A percentile compares a stretch with the other conserved stretches of the same genome.
These are phyloP conservation scores for Fusarium papillatum DNA, from an alignment of 2,329 filamentous ascomycete species.

Conservation along the genomic window DNA sequence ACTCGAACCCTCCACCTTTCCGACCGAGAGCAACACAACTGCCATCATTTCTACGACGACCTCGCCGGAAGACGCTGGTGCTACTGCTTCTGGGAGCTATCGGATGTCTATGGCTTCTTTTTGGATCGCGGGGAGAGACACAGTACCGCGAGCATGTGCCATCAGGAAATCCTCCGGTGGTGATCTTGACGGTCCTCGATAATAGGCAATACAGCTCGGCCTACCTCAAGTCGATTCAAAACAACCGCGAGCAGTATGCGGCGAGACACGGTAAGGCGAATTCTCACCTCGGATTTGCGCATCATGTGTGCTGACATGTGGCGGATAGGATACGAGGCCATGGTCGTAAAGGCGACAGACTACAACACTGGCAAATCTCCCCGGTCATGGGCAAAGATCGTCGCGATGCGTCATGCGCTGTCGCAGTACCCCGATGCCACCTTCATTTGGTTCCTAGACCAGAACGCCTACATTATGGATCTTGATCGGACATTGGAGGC, in stretches of 20 bases:
- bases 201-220: slow-evolving; percentile 71
- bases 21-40: slow-evolving; percentile 69
- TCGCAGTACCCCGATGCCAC: slow-evolving; percentile 81
- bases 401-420: slow-evolving; percentile 91
- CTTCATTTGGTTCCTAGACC: slow-evolving; percentile 90
- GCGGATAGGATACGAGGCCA: slow-evolving; percentile 83
- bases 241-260: slow-evolving; percentile 90
- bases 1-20: slow-evolving; percentile 82
- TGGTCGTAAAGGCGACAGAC: slow-evolving; percentile 83
- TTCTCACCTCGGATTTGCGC: background rate
- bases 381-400: slow-evolving; percentile 81
- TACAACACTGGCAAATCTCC: slow-evolving; percentile 77
- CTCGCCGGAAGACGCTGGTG: slow-evolving; percentile 71
- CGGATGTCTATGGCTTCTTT: slow-evolving; percentile 72
- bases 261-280: slow-evolving; percentile 80
- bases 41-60: slow-evolving; percentile 68
- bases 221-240: slow-evolving; percentile 81
- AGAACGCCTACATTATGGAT: slow-evolving; percentile 92
- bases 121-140: slow-evolving; percentile 47
- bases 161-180: slow-evolving; percentile 72
- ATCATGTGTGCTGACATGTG: slow-evolving; percentile 15
- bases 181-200: slow-evolving; percentile 90
- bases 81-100: slow-evolving; percentile 68
- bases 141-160: slow-evolving; percentile 55
- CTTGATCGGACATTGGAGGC: slow-evolving; percentile 77